Base-by-base conservation (phyloP, 352 stramenopile species). In the Pythium plurisporium region DNA sequence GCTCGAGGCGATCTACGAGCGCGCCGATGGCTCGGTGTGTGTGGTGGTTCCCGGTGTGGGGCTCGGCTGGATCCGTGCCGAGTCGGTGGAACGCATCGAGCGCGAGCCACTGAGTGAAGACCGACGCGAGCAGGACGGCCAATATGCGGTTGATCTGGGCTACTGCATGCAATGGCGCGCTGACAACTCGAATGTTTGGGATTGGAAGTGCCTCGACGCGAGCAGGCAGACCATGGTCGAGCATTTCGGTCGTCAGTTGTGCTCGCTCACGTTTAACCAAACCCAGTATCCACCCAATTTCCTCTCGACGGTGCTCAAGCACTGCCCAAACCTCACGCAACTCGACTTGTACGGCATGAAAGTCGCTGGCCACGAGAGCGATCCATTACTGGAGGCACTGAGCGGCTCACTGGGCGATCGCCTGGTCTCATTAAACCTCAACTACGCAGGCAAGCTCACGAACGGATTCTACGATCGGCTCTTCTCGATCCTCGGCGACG, bases 1-100 rank as follows among this genome's bases (percentile, higher is more conserved):
- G 22, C 34, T 67, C 29, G 45, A 67, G 30, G 52, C 52, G 12
- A 49, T 67, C 15, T 54, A 51, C 31, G 45, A 62, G 22, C 31
- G 38, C 11, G 41, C 25, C 17, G 53, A 60, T 17, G 53, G 53
- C 26, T 20, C 41, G 9, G 41, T 60, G 31, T 60, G 53, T n/a
- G 41, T 60, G 8, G 41, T 60, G 0, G 22, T 60, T 4, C 53
- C 53, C 1, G 42, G 53, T 3, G 43, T 51, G 2, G 53, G 53
- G 2, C 53, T 61, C 33, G 43, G 43, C 9, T 48, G 53, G 53
- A n/a, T 61, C 2, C 6, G 0, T 4, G 5, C 23, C 6, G 22
- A 52, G 30, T 25, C 10, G 6, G 36, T 60, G 22, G 53, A 29
- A 5, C 41, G 12, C 5, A 36, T 60, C 30, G 53, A 60, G 42